These are phyloP conservation scores for Amanita jacksonii DNA, from an alignment of 768 basidiomycete species.

Conservation along the genomic window DNA sequence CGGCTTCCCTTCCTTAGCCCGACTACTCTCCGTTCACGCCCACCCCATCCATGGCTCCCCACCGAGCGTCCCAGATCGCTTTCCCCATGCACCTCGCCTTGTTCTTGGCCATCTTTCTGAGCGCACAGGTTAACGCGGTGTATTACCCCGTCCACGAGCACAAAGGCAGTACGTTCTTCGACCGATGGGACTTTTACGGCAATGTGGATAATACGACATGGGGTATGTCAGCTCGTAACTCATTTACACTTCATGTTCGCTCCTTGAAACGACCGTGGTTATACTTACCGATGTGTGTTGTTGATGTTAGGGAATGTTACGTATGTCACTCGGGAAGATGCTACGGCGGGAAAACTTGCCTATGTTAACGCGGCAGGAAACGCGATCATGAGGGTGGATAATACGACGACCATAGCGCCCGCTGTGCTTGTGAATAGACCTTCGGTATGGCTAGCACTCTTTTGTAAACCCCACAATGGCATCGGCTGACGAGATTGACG, in stretches of 20 bases:
- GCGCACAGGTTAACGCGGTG: not conserved
- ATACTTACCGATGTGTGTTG: too few species aligned
- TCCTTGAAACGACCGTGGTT: not conserved
- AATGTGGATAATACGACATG: slow-evolving; percentile 37
- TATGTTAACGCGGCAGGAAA: slow-evolving; percentile 53
- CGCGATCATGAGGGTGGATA: slow-evolving; percentile 70
- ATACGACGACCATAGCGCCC: slow-evolving; percentile 38
- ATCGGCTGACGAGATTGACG: too few species aligned
- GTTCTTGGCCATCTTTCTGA: not conserved
- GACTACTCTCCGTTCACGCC: too few species aligned
- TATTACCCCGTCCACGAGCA: slow-evolving; percentile 35
- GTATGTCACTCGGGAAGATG: slow-evolving; percentile 41
- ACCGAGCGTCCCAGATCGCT: too few species aligned
- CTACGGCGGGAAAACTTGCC: slow-evolving; percentile 39
- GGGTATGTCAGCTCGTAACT: slow-evolving; percentile 18
- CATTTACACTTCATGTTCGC: not conserved
- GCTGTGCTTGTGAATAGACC: slow-evolving; percentile 22
- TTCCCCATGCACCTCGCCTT: too few species aligned
- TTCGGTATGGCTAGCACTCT: slow-evolving; percentile 34
- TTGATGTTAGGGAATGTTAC: slow-evolving; percentile 63
- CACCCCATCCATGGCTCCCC: too few species aligned
- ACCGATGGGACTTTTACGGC: slow-evolving; percentile 46
- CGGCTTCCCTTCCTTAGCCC: too few species aligned
- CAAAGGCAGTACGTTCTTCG: slow-evolving; percentile 41
- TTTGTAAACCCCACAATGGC: not conserved